Evolutionary conservation across 768 basidiomycete species (phyloP), one percentile per base, ranked within the genome.

Genomic region (Naganishia antarctica): DNA sequence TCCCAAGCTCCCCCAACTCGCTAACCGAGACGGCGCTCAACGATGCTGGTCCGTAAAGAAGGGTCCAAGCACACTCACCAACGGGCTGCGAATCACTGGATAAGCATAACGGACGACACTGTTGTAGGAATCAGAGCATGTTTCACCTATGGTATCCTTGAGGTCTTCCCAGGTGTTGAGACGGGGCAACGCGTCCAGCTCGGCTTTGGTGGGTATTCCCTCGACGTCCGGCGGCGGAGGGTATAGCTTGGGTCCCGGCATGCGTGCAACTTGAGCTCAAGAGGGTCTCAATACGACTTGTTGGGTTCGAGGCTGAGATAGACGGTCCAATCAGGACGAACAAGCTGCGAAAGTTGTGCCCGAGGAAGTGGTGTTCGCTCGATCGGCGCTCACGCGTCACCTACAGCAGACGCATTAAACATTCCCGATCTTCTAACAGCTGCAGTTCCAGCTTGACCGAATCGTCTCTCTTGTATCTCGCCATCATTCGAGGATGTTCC

Each of bases 101-200:
- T 12, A 25, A 12, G 49, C 21, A 26, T 29, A 41, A 16, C 9
- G 26, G 21, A 7, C 28, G 26, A 6, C 8, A 3, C 21, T 3
- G 1, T 23, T 7, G 21, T 25, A 13, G 7, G 37, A 21, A 9
- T 9, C 4, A 37, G 4, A 5, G 37, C 8, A 9, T 16, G 23
- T 21, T n/a, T 51, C 16, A 57, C 53, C 53, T 23, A 57, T 57
- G 15, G 26, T 40, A 18, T 57, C 53, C 13, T 74, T 73, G 34
- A 75, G 51, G 26, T 73, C 67, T 12, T 74, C 76, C 74, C 74
- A 77, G 3, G 72, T 74, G 61, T 72, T 75, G 69, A 74, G 68
- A 25, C 71, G 53, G 15, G 73, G 73, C 37, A 72, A 72, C 12
- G 72, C 71, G 58, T 74, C 76, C 0, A 77, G 67, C 53, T 77